Conservation (phyloP, 192 early-diverging fungal species). For the Backusella tarrabulga region DNA sequence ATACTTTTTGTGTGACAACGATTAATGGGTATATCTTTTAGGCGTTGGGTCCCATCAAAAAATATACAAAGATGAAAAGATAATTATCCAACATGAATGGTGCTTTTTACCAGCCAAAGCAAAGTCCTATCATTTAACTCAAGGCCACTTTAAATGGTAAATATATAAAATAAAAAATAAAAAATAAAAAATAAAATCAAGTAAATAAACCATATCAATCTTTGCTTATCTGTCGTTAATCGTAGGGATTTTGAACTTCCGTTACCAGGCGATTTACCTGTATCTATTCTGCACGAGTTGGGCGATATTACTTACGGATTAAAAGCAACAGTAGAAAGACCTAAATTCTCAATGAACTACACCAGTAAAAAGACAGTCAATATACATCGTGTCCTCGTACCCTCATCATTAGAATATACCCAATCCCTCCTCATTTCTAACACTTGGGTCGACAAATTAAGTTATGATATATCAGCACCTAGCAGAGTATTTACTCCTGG, state of each 20-base stretch:
- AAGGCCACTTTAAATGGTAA: constrained; percentile 47
- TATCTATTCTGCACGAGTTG: constrained; percentile 46
- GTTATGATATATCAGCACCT: constrained; percentile 56
- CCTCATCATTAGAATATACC: constrained; percentile 48
- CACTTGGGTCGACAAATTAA: constrained; percentile 55
- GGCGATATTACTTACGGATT: constrained; percentile 54
- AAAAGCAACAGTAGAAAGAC: constrained; percentile 54
- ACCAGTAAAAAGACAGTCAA: constrained; percentile 31
- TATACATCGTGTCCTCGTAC: constrained; percentile 47
- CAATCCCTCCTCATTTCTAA: constrained; percentile 54
- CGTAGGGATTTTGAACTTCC: constrained; percentile 53
- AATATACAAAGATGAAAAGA: constrained; percentile 33
- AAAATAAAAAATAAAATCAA: neutral
- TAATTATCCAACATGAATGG: constrained; percentile 58
- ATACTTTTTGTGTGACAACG: neutral
- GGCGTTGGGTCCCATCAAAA: constrained; percentile 30
- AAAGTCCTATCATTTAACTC: constrained; percentile 35
- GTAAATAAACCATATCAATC: constrained; percentile 39
- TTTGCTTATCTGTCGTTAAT: constrained; percentile 12
- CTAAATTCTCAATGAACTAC: constrained; percentile 54
- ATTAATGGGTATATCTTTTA: neutral
- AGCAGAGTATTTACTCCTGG: constrained; percentile 47
- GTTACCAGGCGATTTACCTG: constrained; percentile 59
- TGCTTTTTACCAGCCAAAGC: constrained; percentile 46
- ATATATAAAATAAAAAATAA: neutral